Base-by-base conservation (phyloP, 768 basidiomycete genomes). In the Symmetrospora coprosmae region DNA sequence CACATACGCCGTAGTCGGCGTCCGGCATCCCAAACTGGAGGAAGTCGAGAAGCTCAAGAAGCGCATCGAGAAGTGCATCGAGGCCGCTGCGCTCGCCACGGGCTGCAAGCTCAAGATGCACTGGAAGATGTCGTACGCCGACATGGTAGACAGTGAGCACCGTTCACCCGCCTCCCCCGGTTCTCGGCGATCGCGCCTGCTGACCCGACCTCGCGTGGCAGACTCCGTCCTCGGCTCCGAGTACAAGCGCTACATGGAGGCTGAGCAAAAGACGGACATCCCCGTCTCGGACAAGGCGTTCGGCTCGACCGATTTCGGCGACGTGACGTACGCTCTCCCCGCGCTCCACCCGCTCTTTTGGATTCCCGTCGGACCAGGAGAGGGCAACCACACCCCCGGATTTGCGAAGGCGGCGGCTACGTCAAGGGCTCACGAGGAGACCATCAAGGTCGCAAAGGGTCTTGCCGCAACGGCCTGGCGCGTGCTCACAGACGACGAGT, bases 331-430 rank as follows among this genome's bases (percentile, higher is more conserved):
- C 43, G 45, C 19, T 40, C 48, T 64, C 34, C 39, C 46, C 16
- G 27, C 37, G 27, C 49, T 45, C 41, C 33, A 66, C 37, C 60
- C 59, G 49, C 35, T 59, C 62, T 65, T 62, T 52, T 48, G 2
- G 28, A 43, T 21, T 53, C 62, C 47, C 37, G 47, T 31, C n/a
- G 67, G 63, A 13, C 51, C 64, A 14, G 65, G 63, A 19, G 35
- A 48, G 2, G 65, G 60, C 30, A 70, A 69, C 40, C 69, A 70
- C 41, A 70, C 69, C 0, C 31, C 62, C n/a, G 69, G 49, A 1
- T 70, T 71, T 48, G 50, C 67, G 1, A 55, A 51, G 9, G 65
- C 68, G 7, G 67, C 69, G 7, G 35, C 51, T 17, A 66, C 67
- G 27, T 56, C 61, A 14, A 66, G 66, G 40, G 69, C 71, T 2